Conservation (phyloP, 768 basidiomycete species). For the Tylopilus sp. region DNA sequence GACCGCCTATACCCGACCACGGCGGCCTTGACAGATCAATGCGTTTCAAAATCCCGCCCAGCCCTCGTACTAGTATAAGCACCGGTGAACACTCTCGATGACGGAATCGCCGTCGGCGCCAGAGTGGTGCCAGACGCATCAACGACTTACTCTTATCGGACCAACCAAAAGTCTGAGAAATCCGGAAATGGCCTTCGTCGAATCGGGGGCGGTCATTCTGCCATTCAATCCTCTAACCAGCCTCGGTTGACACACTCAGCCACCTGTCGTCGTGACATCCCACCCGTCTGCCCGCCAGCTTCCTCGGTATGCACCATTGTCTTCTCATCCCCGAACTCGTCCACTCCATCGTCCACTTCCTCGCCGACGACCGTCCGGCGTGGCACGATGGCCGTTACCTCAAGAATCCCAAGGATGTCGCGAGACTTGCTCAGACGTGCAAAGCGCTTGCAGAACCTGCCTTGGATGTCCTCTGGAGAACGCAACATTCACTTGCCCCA, state of each 20-base stretch:
- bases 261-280: background rate
- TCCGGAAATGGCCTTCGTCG: slow-evolving; percentile 3
- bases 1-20: too few relatives aligned
- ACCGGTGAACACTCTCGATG: background rate
- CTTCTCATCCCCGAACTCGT: slow-evolving; percentile 28
- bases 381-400: slow-evolving; percentile 17
- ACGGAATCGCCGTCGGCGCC: background rate
- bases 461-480: slow-evolving; percentile 31
- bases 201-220: slow-evolving; percentile 1
- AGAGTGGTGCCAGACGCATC: background rate
- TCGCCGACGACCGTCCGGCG: slow-evolving; percentile 19
- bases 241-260: slow-evolving; percentile 1
- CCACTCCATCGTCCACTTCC: slow-evolving; percentile 21
- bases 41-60: background rate
- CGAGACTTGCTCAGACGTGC: slow-evolving; percentile 29
- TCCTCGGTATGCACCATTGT: slow-evolving; percentile 26
- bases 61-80: background rate
- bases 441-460: slow-evolving; percentile 26
- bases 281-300: background rate
- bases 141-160: background rate
- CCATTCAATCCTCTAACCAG: background rate
- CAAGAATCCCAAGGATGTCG: slow-evolving; percentile 22
- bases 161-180: slow-evolving; percentile 16
- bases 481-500: slow-evolving; percentile 28
- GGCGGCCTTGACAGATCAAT: too few relatives aligned